Base-by-base conservation (phyloP, 2,329 filamentous ascomycete genomes). In the Ophiostoma angusticollis region DNA sequence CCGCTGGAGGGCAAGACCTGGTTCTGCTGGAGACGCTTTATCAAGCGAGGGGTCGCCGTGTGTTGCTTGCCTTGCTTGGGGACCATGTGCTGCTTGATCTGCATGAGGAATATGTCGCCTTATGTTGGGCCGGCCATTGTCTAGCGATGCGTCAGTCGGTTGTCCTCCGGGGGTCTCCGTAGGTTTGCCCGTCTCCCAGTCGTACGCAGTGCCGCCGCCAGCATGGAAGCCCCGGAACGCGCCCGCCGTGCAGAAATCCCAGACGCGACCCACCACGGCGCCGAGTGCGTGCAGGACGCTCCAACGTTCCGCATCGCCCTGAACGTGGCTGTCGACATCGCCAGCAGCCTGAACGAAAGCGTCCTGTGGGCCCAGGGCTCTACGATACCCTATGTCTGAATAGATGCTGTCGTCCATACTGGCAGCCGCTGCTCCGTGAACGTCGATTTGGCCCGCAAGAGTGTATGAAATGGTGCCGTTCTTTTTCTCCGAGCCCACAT, bases 201-300 rank as follows among this genome's bases (percentile, higher is more conserved):
- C 63, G 52, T 87, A 93, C 19, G 75, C 77, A 43, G 66, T 67
- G 8, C 87, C 89, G 3, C 81, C 84, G 7, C 87, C 89, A 11
- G 87, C 85, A 45, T 87, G 78, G 56, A 95, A 95, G 0, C 87
- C 87, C 39, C 72, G 71, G 52, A 95, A 93, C 0, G 81, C 74
- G 8, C 70, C 74, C 0, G 64, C 62, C 55, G 67, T 83, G 62
- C 87, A 94, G 51, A 94, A 91, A 49, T 86, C 74, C 72, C 84
- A 86, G 0, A 93, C 76, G 52, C 80, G 89, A 14, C 84, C 82
- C 1, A 82, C 74, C 4, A 82, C 73, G 21, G 68, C 74, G 1
- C 76, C 76, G 7, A 84, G 67, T 0, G 80, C 67, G 29, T 62
- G 70, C 23, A 84, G 62, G 5, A 80, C 70, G 3, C 22, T 42